phyloP scores from a whole-genome alignment of 768 basidiomycete genomes.

The Trametes punicea region DNA sequence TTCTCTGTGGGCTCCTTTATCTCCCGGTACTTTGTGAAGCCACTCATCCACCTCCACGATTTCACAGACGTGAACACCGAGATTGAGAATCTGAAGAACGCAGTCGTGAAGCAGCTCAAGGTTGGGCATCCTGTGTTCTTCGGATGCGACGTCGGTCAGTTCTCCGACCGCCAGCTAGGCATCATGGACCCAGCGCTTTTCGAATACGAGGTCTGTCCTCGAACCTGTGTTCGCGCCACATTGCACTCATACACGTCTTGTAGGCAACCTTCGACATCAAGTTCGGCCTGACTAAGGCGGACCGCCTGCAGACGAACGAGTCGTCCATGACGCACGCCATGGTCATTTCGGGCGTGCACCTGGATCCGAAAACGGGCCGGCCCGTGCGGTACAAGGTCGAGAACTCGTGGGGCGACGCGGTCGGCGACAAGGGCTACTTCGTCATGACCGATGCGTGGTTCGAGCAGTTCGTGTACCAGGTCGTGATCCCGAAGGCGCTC shows the following conservation, averaged over 20 bases:
- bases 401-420: slow-evolving; percentile 86
- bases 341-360: slow-evolving; percentile 91
- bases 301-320: slow-evolving; percentile 79
- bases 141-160: slow-evolving; percentile 94
- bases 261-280: slow-evolving; percentile 82
- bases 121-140: slow-evolving; percentile 91
- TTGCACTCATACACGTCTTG: not conserved
- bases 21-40: not conserved
- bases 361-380: slow-evolving; percentile 68
- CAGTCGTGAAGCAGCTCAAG: slow-evolving; percentile 82
- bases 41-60: not conserved
- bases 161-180: slow-evolving; percentile 63
- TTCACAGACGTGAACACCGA: slow-evolving; percentile 79
- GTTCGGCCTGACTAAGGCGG: slow-evolving; percentile 78
- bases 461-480: slow-evolving; percentile 91
- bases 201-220: slow-evolving; percentile 64
- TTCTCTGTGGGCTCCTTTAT: slow-evolving; percentile 61
- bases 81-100: slow-evolving; percentile 74
- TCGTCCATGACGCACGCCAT: slow-evolving; percentile 94
- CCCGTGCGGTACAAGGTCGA: slow-evolving; percentile 95
- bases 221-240: not conserved
- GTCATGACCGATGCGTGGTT: slow-evolving; percentile 95
- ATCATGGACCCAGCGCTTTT: slow-evolving; percentile 86
- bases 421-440: slow-evolving; percentile 83
- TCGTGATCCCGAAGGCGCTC: slow-evolving; percentile 79